phyloP scores from a whole-genome alignment of 768 basidiomycete species.

The Cystobasidium ongulense region DNA sequence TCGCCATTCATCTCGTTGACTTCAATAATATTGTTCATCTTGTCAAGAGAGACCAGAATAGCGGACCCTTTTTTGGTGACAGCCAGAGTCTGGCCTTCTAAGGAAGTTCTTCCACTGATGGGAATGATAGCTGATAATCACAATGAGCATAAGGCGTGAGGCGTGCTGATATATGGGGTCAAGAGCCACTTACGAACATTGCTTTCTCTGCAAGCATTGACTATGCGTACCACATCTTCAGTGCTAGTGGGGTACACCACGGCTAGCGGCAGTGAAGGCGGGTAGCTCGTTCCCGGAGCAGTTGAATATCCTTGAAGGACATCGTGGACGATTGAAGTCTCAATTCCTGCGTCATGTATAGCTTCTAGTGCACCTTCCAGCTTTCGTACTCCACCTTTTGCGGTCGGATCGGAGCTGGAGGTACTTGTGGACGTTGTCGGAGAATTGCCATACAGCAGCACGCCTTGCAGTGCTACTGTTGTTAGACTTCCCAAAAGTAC shows the following conservation, averaged over 20 bases:
- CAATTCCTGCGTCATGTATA: constrained; percentile 15
- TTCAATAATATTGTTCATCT: constrained; percentile 68
- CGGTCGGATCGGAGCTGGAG: background rate
- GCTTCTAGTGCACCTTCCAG: constrained; percentile 9
- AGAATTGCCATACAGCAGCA: background rate
- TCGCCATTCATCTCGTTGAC: constrained; percentile 62
- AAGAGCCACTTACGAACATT: constrained; percentile 5
- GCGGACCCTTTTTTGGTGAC: constrained; percentile 34
- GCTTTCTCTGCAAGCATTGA: constrained; percentile 15
- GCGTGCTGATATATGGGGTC: background rate
- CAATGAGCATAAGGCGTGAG: background rate
- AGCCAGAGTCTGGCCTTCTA: constrained; percentile 34
- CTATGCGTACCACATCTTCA: constrained; percentile 25
- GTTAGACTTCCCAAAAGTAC: constrained; percentile 1
- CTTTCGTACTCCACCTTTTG: background rate
- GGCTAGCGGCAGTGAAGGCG: constrained; percentile 21
- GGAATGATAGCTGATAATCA: constrained; percentile 51
- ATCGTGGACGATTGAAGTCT: constrained; percentile 7
- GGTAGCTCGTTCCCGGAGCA: constrained; percentile 13
- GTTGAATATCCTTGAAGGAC: constrained; percentile 22
- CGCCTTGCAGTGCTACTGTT: constrained; percentile 16
- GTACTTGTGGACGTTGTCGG: background rate
- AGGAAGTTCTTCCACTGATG: constrained; percentile 63
- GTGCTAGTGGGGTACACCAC: background rate
- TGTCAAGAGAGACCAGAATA: constrained; percentile 36